Evolutionary conservation across 2,329 filamentous ascomycete species (phyloP), one percentile per base, ranked within the genome.

Genomic region (Trichoderma oligosporum): DNA sequence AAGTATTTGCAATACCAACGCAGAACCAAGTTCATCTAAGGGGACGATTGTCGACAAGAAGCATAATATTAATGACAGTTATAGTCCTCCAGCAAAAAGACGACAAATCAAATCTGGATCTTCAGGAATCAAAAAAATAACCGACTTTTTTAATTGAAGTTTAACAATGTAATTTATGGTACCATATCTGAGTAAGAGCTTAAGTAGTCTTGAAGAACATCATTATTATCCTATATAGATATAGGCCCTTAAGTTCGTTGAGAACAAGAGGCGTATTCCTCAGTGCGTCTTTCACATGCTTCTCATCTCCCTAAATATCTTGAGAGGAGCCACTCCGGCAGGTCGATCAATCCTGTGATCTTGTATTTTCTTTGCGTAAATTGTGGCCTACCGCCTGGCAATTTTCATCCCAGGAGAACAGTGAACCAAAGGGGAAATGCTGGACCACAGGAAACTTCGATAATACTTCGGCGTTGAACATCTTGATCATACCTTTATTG

Each of bases 401-500:
- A 67, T 91, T 86, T 45, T 71, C 73, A 2, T 89, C 84, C 87
- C 88, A 93, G 35, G 81, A 83, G 68, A 93, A 91, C n/a, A 94
- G 75, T 5, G 85, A 87, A 24, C 89, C 89, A 63, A 94, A 93
- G 2, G 81, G 83, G 64, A 94, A 97, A 73, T 99, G 94, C 73
- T 99, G 94, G n/a, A 99, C 91, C 2, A 99, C 94, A 2, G 94
- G 94, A 68, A 97, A 97, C 72, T 99, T 99, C 36, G 89, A 90
- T 12, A 99, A 78, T 3, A 99, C 94, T 75, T 99, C 94, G 16
- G 90, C 94, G 64, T 95, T 91, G 76, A 93, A 99, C 94, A 99
- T 99, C 74, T 97, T 99, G 67, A 99, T 84, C 94, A 99, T 97
- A 51, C 94, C 94, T 86, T 92, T 92, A 74, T 99, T 97, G 67